Evolutionary conservation across 2,329 filamentous ascomycete genomes (phyloP).

Genomic region (Fusarium dimerum): DNA sequence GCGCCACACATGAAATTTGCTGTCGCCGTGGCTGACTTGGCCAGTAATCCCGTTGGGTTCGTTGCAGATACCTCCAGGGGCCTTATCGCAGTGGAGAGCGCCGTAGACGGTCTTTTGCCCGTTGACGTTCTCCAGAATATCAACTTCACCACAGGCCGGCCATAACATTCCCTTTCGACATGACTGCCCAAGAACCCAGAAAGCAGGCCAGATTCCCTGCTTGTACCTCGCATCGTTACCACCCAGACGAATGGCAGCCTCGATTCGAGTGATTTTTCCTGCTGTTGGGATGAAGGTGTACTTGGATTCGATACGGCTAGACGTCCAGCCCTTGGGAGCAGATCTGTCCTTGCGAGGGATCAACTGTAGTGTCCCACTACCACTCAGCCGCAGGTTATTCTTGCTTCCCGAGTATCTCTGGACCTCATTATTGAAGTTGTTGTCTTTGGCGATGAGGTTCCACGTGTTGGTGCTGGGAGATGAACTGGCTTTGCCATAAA

Average conservation of each 20-base stretch:
- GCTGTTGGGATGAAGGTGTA: slow-evolving; percentile 46
- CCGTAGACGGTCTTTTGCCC: slow-evolving; percentile 48
- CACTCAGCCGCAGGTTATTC: slow-evolving; percentile 52
- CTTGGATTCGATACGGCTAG: slow-evolving; percentile 54
- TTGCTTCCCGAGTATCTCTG: slow-evolving; percentile 50
- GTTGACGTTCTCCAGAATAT: slow-evolving; percentile 59
- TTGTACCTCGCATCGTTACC: slow-evolving; percentile 42
- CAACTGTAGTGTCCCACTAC: slow-evolving; percentile 51
- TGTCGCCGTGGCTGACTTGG: slow-evolving; percentile 38
- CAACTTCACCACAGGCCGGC: slow-evolving; percentile 58
- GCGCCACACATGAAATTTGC: slow-evolving; percentile 51
- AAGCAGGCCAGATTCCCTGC: slow-evolving; percentile 60
- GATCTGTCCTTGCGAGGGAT: slow-evolving; percentile 44
- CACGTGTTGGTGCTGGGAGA: slow-evolving; percentile 40
- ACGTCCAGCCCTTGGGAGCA: slow-evolving; percentile 50
- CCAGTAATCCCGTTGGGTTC: slow-evolving; percentile 48
- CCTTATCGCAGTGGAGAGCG: slow-evolving; percentile 52
- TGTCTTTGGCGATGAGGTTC: slow-evolving; percentile 42
- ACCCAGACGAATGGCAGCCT: slow-evolving; percentile 50
- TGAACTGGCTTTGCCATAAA: slow-evolving; percentile 38
- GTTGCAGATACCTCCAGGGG: slow-evolving; percentile 50
- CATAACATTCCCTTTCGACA: slow-evolving; percentile 49
- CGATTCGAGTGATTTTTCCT: slow-evolving; percentile 48
- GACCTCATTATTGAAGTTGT: slow-evolving; percentile 53
- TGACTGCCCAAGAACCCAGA: slow-evolving; percentile 57